Conservation (phyloP, 495 filamentous ascomycete genomes). For the Letharia columbiana region DNA sequence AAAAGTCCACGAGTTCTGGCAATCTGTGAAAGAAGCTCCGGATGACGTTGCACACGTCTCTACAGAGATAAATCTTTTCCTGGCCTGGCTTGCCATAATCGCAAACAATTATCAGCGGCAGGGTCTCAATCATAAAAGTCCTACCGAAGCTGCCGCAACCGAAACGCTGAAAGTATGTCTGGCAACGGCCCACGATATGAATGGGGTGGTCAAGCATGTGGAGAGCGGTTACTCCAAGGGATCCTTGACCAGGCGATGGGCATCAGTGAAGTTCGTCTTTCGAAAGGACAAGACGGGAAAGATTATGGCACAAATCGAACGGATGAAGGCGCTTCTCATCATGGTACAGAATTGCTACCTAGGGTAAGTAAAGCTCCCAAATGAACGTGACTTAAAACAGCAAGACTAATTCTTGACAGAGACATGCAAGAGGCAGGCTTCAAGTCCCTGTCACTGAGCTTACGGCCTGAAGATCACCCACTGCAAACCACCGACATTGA, state of each 20-base stretch:
- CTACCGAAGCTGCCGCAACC: background rate
- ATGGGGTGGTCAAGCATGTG: background rate
- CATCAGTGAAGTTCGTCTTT: background rate
- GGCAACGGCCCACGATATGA: background rate
- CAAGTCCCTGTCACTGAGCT: background rate
- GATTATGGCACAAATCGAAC: background rate
- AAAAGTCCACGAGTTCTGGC: background rate
- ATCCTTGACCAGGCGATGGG: background rate
- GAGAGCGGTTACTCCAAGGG: background rate
- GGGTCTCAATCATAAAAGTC: background rate
- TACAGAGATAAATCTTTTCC: background rate
- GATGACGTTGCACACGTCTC: background rate
- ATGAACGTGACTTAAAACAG: background rate
- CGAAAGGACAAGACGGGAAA: background rate
- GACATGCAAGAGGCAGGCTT: background rate
- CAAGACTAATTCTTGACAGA: background rate
- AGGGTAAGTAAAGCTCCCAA: background rate
- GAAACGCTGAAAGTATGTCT: background rate
- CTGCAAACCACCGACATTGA: background rate
- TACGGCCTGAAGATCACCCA: background rate
- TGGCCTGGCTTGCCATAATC: background rate
- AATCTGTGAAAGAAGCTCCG: background rate
- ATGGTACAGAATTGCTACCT: background rate
- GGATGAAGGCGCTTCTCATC: background rate
- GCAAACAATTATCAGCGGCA: background rate